Percentiles rank a stretch among this genome's conserved stretches.
phyloP scores from a whole-genome alignment of 345 rosid genomes.

The Erysimum cheiranthoides region DNA sequence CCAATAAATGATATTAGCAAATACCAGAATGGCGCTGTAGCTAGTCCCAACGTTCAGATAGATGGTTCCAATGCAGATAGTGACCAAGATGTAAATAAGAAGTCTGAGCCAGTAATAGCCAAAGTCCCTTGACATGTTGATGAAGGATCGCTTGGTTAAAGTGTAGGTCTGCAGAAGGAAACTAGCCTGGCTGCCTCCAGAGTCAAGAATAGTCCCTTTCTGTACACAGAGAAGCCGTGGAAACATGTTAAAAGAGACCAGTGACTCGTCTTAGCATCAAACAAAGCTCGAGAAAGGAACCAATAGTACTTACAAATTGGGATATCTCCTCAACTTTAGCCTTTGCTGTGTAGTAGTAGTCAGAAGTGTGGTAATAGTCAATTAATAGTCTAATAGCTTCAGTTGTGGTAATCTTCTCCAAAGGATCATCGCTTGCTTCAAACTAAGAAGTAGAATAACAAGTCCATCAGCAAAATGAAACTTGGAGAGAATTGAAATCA shows the following conservation, averaged over 20 bases:
- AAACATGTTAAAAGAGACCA: constrained; percentile 13
- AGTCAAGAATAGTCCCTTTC: constrained; percentile 90
- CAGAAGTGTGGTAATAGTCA: constrained; percentile 73
- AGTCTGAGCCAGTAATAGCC: constrained; percentile 99
- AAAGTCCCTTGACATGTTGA: constrained; percentile 96
- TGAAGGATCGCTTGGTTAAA: constrained; percentile 84
- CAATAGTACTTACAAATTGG: constrained; percentile 67
- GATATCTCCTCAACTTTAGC: constrained; percentile 84
- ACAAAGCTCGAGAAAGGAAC: constrained; percentile 10
- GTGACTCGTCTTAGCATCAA: constrained; percentile 6
- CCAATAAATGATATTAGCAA: constrained; percentile 3
- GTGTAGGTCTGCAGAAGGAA: constrained; percentile 81
- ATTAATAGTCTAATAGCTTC: constrained; percentile 74
- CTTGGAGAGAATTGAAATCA: constrained; percentile 11
- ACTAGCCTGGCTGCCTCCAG: constrained; percentile 97
- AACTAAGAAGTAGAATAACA: constrained; percentile 52
- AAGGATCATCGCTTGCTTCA: constrained; percentile 72
- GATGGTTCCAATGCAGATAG: constrained; percentile 92
- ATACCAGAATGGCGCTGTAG: constrained; percentile 86
- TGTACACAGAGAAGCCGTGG: constrained; percentile 42
- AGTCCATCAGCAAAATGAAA: constrained; percentile 18
- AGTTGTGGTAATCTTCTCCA: constrained; percentile 84
- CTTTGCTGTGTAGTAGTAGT: constrained; percentile 61
- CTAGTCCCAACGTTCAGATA: constrained; percentile 84
- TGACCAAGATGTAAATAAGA: constrained; percentile 73